These are phyloP conservation scores for Hyphodiscus sp. DNA, from an alignment of 2,329 filamentous ascomycete species.

Conservation along the genomic window DNA sequence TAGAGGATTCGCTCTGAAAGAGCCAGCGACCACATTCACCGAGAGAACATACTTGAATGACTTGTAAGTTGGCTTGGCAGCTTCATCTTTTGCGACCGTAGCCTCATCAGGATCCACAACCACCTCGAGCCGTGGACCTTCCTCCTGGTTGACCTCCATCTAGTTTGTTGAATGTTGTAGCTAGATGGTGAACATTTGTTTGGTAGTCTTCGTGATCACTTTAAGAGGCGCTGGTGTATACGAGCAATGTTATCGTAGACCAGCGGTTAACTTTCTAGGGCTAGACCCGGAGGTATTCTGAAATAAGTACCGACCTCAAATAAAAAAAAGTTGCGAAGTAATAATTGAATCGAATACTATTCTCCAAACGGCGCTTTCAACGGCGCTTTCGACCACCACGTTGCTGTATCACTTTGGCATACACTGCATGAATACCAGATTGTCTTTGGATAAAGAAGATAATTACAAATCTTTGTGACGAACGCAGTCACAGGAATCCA, in stretches of 20 bases:
- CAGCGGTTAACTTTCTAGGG: neutral
- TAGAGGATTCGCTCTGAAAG: neutral
- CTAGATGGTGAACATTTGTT: neutral
- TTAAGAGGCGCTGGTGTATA: no score
- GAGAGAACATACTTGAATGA: slow-evolving; percentile 31
- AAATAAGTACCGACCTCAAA: neutral
- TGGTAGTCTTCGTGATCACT: no score
- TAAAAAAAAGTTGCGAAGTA: neutral
- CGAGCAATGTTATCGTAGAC: no score
- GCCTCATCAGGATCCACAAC: slow-evolving; percentile 12
- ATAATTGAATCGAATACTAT: neutral
- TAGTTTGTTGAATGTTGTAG: neutral
- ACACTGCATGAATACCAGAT: neutral
- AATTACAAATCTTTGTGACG: neutral
- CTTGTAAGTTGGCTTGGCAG: slow-evolving; percentile 30
- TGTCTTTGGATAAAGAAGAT: neutral
- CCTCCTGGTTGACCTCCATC: slow-evolving; percentile 12
- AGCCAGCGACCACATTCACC: neutral
- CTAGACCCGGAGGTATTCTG: neutral
- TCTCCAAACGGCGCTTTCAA: no score
- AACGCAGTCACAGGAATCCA: neutral
- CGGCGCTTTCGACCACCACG: neutral
- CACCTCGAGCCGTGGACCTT: slow-evolving; percentile 6
- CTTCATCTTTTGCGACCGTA: slow-evolving; percentile 14
- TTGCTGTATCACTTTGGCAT: neutral